Evolutionary conservation across 352 stramenopile genomes (phyloP).

Genomic region (Nothophytophthora sp.): DNA sequence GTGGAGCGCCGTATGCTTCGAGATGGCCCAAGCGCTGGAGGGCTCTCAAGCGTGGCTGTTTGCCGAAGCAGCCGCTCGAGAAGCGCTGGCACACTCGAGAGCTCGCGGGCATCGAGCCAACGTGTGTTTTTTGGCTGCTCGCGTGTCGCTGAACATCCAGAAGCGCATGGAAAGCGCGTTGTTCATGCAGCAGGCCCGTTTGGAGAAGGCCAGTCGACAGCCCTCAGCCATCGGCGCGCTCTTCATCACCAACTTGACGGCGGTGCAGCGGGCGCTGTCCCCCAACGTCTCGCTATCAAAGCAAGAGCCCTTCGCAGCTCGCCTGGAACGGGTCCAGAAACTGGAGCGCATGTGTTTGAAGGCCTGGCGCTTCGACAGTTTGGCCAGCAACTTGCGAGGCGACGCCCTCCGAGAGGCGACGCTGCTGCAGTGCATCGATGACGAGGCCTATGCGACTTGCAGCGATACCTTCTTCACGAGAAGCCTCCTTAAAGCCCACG

Average conservation of each 20-base stretch:
- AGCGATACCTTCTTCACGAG: conserved; percentile 59
- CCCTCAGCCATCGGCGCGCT: neutral
- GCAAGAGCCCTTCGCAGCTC: conserved; percentile 37
- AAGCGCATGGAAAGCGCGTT: conserved; percentile 14
- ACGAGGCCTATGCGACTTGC: conserved; percentile 39
- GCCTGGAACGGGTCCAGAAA: conserved; percentile 48
- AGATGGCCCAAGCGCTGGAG: conserved; percentile 40
- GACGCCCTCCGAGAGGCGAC: conserved; percentile 54
- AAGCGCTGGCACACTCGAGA: conserved; percentile 28
- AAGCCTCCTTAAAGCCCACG: conserved; percentile 48
- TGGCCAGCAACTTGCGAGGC: conserved; percentile 31
- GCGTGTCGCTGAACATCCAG: conserved; percentile 20
- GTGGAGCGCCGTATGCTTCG: conserved; percentile 40
- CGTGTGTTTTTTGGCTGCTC: conserved; percentile 31
- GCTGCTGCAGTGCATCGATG: conserved; percentile 55
- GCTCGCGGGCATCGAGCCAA: conserved; percentile 20
- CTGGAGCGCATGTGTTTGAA: conserved; percentile 69
- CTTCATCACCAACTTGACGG: conserved; percentile 27
- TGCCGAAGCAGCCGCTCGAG: conserved; percentile 19
- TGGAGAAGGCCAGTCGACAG: conserved; percentile 18
- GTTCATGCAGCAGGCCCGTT: conserved; percentile 32
- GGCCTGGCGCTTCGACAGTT: conserved; percentile 53
- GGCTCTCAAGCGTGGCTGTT: conserved; percentile 38
- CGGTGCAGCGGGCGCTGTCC: conserved; percentile 39
- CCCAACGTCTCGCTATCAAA: conserved; percentile 31